Evolutionary conservation across 2,329 filamentous ascomycete species (phyloP), one percentile per base, ranked within the genome.

Genomic region (Epichloe hybrida): DNA sequence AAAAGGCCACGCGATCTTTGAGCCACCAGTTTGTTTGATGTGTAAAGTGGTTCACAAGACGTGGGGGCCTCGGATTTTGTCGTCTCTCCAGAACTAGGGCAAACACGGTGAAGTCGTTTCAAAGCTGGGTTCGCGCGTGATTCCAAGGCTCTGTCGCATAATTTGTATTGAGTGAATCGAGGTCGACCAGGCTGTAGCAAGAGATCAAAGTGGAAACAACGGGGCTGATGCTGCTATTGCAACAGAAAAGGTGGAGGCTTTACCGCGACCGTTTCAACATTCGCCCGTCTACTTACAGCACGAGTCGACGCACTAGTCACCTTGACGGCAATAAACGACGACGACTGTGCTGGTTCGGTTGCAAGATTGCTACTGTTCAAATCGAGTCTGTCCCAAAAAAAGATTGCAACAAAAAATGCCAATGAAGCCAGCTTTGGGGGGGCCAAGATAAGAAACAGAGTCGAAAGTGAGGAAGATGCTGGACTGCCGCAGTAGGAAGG

Each of bases 391-490:
- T 7, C 1, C 20, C 40, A 23, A 44, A 36, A 47, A 23, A 31
- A 44, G 23, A 15, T 0, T 38, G 34, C 21, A 40, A 46, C 35
- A 39, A 43, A 44, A 44, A 23, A 9, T 9, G 8, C 8, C 27
- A 31, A 31, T 35, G 40, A 37, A 44, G 9, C 15, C 39, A 52
- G 54, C 41, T 8, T 9, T 8, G 39, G 35, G 31, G 34, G 31
- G 12, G 23, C 7, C 21, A 15, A 46, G 34, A 36, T 41, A 8
- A 27, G 8, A 27, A 27, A 27, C 27, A 27, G 27, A 31, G 8
- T 31, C 27, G 27, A 31, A 4, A 31, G 56, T 58, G 52, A 52
- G 54, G 59, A 55, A 56, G 48, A 56, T 49, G 52, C 58, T 58
- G 51, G 58, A 52, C 41, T 46, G 52, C 11, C 20, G 40, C 54